Percentiles rank a stretch among this genome's conserved stretches.
Evolutionary conservation across 2,329 filamentous ascomycete genomes (phyloP).

Genomic region (Colletotrichum lini): DNA sequence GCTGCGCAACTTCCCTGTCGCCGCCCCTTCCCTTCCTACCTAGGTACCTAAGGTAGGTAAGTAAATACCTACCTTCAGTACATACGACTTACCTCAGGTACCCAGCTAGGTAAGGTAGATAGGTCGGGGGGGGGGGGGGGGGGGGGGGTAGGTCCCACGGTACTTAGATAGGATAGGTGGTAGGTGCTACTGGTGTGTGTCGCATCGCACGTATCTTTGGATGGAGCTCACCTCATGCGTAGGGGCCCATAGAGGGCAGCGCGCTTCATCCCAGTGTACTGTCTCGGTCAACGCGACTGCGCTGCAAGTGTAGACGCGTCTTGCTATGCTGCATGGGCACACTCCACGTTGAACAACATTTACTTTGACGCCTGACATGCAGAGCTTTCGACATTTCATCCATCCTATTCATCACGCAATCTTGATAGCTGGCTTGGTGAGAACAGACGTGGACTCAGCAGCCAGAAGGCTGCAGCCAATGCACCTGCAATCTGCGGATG

Average conservation of each 20-base stretch:
- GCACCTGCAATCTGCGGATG: not conserved
- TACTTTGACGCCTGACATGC: no score
- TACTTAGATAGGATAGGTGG: no score
- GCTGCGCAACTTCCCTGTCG: conserved; percentile 2
- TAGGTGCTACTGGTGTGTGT: conserved; percentile 8
- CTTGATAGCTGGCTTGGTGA: not conserved
- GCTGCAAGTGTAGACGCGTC: conserved; percentile 4
- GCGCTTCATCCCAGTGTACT: not conserved
- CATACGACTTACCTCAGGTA: no score
- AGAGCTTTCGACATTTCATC: not conserved
- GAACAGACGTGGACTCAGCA: not conserved
- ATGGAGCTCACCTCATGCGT: conserved; percentile 2
- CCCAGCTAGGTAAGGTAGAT: no score
- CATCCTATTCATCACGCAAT: no score
- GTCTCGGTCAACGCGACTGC: conserved; percentile 13
- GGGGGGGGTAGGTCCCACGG: no score
- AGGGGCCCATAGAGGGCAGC: not conserved
- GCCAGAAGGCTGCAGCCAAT: not conserved
- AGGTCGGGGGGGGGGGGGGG: no score
- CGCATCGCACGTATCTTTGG: conserved; percentile 1
- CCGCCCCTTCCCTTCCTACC: no score
- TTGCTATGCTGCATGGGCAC: not conserved
- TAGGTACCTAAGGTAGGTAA: no score
- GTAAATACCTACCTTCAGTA: no score
- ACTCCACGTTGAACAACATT: not conserved